These are phyloP conservation scores for Westerdykella ornata DNA, from an alignment of 2,329 filamentous ascomycete genomes.

Conservation along the genomic window DNA sequence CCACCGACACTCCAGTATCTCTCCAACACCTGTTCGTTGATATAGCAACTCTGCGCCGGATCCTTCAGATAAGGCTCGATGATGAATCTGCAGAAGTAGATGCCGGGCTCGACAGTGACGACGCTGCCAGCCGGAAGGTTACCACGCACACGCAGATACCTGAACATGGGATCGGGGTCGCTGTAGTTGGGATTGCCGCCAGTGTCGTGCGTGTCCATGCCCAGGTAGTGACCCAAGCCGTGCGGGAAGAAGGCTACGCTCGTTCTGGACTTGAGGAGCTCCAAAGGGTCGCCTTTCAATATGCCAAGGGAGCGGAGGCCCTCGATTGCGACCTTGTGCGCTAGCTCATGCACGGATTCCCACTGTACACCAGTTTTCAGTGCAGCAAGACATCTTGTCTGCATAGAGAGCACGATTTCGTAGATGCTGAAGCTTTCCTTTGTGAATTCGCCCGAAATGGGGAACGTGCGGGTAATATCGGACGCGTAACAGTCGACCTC, in stretches of 20 bases:
- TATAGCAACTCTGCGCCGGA: slow-evolving; percentile 54
- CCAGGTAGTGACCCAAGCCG: slow-evolving; percentile 47
- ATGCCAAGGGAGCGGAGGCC: slow-evolving; percentile 72
- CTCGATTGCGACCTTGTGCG: slow-evolving; percentile 74
- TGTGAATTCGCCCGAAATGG: slow-evolving; percentile 56
- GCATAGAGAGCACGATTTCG: slow-evolving; percentile 80
- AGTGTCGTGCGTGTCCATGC: slow-evolving; percentile 49
- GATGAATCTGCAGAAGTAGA: slow-evolving; percentile 69
- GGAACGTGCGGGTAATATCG: slow-evolving; percentile 78
- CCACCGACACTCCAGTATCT: slow-evolving; percentile 75
- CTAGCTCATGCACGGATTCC: slow-evolving; percentile 73
- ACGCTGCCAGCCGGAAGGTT: slow-evolving; percentile 70
- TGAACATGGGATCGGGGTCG: slow-evolving; percentile 78
- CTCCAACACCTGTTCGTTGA: slow-evolving; percentile 59
- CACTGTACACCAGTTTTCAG: slow-evolving; percentile 69
- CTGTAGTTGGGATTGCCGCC: slow-evolving; percentile 46
- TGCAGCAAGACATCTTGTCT: slow-evolving; percentile 65
- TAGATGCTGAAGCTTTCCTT: slow-evolving; percentile 53
- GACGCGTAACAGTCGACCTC: slow-evolving; percentile 47
- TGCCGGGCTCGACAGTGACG: slow-evolving; percentile 90
- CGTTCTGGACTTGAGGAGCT: slow-evolving; percentile 41
- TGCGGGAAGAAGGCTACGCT: slow-evolving; percentile 48
- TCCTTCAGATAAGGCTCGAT: slow-evolving; percentile 63
- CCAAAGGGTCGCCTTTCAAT: slow-evolving; percentile 52
- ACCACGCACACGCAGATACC: slow-evolving; percentile 75